Evolutionary conservation across 768 basidiomycete species (phyloP).

Genomic region (Boletus rubroflammeus): DNA sequence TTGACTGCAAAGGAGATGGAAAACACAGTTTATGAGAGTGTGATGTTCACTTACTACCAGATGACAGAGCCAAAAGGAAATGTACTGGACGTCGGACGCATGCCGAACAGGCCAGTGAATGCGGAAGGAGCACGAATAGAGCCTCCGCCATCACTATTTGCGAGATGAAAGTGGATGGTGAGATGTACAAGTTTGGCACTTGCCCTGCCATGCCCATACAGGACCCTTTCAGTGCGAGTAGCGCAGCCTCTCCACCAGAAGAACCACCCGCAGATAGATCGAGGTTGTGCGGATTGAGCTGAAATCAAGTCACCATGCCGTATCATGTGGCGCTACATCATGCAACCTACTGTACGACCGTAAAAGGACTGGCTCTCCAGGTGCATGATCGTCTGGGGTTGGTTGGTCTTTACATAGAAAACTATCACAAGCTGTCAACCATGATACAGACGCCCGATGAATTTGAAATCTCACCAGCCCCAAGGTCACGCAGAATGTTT

Average conservation of each 20-base stretch:
- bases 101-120: slow-evolving; percentile 38
- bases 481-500: slow-evolving; percentile 37
- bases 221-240: slow-evolving; percentile 44
- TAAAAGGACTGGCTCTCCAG: slow-evolving; percentile 34
- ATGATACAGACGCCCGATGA: neutral
- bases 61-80: slow-evolving; percentile 18
- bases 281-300: slow-evolving; percentile 45
- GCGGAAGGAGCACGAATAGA: slow-evolving; percentile 38
- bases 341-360: slow-evolving; percentile 26
- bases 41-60: slow-evolving; percentile 18
- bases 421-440: slow-evolving; percentile 23
- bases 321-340: neutral
- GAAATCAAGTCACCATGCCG: neutral
- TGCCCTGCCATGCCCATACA: slow-evolving; percentile 43
- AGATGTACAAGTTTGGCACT: slow-evolving; percentile 12
- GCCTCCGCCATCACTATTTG: slow-evolving; percentile 31
- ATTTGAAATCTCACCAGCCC: slow-evolving; percentile 34
- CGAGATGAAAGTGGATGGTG: neutral
- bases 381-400: slow-evolving; percentile 42
- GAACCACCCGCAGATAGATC: slow-evolving; percentile 47
- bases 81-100: slow-evolving; percentile 37
- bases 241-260: slow-evolving; percentile 49
- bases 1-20: slow-evolving; percentile 14
- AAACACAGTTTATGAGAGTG: neutral
- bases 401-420: slow-evolving; percentile 44